A percentile compares a stretch with the other conserved stretches of the same genome.
Conservation (phyloP, 2,329 filamentous ascomycete species). For the Aspergillus tubingensis region DNA sequence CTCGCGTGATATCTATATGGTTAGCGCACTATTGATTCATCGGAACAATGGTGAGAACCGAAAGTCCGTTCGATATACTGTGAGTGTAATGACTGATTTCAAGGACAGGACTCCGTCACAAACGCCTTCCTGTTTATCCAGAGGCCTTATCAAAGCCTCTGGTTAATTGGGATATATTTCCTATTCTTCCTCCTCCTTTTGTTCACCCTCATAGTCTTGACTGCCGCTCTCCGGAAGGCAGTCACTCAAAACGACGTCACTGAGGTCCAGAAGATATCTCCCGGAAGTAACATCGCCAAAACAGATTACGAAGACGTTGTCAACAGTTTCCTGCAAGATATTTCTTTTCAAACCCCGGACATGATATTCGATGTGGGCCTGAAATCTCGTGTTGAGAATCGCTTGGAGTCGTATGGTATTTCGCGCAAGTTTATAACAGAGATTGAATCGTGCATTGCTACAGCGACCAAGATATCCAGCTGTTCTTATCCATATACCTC, state of each 20-base stretch:
- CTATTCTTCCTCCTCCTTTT: neutral
- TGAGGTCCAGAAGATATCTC: neutral
- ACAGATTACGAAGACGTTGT: conserved; percentile 1
- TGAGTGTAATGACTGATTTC: too few species aligned
- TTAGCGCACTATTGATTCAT: too few species aligned
- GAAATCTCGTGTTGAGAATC: neutral
- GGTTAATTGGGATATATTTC: neutral
- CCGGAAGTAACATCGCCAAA: neutral
- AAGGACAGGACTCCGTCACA: too few species aligned
- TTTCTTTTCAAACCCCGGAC: neutral
- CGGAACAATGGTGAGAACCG: too few species aligned
- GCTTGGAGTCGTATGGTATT: neutral
- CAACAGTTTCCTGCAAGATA: neutral
- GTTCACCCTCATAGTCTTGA: neutral
- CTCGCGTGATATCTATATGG: too few species aligned
- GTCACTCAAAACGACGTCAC: neutral
- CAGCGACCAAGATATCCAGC: neutral
- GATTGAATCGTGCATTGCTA: conserved; percentile 1
- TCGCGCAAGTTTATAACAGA: neutral
- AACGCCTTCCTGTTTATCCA: neutral
- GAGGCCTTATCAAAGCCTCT: too few species aligned
- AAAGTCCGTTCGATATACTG: too few species aligned
- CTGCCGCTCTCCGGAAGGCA: neutral
- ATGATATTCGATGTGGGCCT: neutral
- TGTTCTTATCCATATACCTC: conserved; percentile 1